A percentile compares a stretch with the other conserved stretches of the same genome.
phyloP scores from a whole-genome alignment of 805 yeast species.

The Pichia insulana region DNA sequence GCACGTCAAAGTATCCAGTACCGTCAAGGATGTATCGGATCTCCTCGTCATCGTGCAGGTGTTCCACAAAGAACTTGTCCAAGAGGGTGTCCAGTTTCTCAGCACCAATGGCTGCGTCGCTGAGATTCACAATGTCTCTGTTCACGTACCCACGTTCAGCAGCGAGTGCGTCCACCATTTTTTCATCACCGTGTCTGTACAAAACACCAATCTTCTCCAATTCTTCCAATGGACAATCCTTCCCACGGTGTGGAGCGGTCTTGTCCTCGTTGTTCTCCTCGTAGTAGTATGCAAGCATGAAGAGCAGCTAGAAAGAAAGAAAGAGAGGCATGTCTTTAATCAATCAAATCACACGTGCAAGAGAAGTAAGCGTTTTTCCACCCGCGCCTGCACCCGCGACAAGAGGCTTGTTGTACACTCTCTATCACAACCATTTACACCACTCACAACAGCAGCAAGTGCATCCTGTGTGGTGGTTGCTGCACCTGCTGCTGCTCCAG shows the following conservation, averaged over 20 bases:
- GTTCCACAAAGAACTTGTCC: constrained; percentile 68
- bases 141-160: constrained; percentile 64
- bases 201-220: constrained; percentile 60
- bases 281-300: constrained; percentile 42
- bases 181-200: constrained; percentile 43
- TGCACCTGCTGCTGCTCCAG: too few species aligned
- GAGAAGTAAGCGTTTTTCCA: too few species aligned
- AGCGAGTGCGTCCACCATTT: constrained; percentile 61
- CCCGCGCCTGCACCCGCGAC: too few species aligned
- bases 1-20: constrained; percentile 84
- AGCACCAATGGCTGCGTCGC: constrained; percentile 50
- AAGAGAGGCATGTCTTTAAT: background rate
- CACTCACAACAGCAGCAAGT: too few species aligned
- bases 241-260: constrained; percentile 68
- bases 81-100: constrained; percentile 59
- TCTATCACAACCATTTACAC: too few species aligned
- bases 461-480: too few species aligned
- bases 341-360: too few species aligned
- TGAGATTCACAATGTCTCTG: constrained; percentile 61
- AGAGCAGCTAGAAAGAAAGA: background rate
- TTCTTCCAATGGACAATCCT: constrained; percentile 38
- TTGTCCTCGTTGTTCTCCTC: constrained; percentile 47
- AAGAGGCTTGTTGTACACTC: too few species aligned
- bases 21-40: constrained; percentile 86
- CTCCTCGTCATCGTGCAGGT: constrained; percentile 95